Conservation (phyloP, 495 filamentous ascomycete species). For the Terfezia boudieri region DNA sequence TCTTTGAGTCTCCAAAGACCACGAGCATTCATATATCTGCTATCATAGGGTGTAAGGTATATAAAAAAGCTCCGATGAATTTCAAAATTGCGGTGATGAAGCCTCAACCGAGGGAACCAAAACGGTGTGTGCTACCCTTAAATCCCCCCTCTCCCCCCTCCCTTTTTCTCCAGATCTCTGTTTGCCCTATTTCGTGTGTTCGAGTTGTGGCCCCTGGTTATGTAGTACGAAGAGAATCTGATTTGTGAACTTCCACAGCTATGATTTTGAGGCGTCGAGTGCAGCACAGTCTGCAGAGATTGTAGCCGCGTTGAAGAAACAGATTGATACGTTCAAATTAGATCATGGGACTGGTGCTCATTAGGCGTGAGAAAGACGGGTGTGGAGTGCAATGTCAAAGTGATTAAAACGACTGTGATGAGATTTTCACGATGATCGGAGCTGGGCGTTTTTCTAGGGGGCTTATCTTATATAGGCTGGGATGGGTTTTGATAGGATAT, state of each 20-base stretch:
- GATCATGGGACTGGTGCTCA: constrained; percentile 1
- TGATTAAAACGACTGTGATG: too few relatives aligned
- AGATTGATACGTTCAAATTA: constrained; percentile 31
- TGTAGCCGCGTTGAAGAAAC: constrained; percentile 66
- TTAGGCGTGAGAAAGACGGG: not conserved
- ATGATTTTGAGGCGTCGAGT: constrained; percentile 83
- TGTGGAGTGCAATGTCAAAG: not conserved
- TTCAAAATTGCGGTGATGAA: constrained; percentile 33
- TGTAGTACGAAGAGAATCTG: not conserved
- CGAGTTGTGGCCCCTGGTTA: too few relatives aligned
- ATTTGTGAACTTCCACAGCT: constrained; percentile 23
- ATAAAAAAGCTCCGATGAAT: constrained; percentile 67
- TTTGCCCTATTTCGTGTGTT: not conserved
- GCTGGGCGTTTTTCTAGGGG: too few relatives aligned
- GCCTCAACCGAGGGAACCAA: not conserved
- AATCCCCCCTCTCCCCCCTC: too few relatives aligned
- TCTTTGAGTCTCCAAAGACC: constrained; percentile 47
- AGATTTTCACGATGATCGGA: too few relatives aligned
- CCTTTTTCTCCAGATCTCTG: too few relatives aligned
- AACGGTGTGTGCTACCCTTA: constrained; percentile 2
- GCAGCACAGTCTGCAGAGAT: constrained; percentile 66
- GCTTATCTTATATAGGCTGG: too few relatives aligned
- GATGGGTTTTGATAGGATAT: too few relatives aligned
- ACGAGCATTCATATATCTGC: constrained; percentile 81
- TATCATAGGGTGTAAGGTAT: constrained; percentile 84